Base-by-base conservation (phyloP, 176 grass and related monocot genomes). In the Oryza glumipatula region DNA sequence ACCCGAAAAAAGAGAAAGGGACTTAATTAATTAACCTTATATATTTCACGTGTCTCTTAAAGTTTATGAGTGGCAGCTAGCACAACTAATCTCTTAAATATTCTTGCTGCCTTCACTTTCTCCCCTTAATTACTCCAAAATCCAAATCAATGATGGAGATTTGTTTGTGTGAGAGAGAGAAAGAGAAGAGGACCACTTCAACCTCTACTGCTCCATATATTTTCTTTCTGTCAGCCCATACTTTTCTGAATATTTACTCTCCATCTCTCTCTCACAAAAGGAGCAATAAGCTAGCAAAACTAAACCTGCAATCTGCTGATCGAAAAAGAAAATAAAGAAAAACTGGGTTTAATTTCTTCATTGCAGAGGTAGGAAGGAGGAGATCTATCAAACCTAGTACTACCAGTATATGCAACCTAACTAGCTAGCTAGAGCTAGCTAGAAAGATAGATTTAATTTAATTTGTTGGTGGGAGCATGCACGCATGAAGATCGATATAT, bases 171-270 rank as follows among this genome's bases (percentile, higher is more conserved):
- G 46, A n/a, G 28, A 21, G 14, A 33, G 14, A 17, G 30, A 32
- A 32, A 32, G 30, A 32, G 30, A 13, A 51, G 1, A 61, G 26
- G 23, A 33, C 72, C 72, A 51, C 47, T 13, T 13, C 39, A n/a
- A n/a, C 22, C 45, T 49, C 45, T 51, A 74, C 72, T 14, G 15
- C 72, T 74, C 14, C 44, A 56, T 56, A 56, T 56, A 51, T 49
- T 51, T 51, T 30, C 45, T 51, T 51, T 46, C 24, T 23, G 22
- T 74, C 45, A 6, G 14, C 45, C 14, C 45, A 49, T 74, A 72
- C 70, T 46, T 72, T 46, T 72, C 70, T 16, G n/a, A 47, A 24
- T 26, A 72, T 72, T 47, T 46, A 46, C 70, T 74, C 72, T 74
- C 72, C 46, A 23, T 46, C n/a, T 28, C 39, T 71, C 3, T 71